Evolutionary conservation across 2,329 filamentous ascomycete genomes (phyloP).

Genomic region (Orbilia oligospora): DNA sequence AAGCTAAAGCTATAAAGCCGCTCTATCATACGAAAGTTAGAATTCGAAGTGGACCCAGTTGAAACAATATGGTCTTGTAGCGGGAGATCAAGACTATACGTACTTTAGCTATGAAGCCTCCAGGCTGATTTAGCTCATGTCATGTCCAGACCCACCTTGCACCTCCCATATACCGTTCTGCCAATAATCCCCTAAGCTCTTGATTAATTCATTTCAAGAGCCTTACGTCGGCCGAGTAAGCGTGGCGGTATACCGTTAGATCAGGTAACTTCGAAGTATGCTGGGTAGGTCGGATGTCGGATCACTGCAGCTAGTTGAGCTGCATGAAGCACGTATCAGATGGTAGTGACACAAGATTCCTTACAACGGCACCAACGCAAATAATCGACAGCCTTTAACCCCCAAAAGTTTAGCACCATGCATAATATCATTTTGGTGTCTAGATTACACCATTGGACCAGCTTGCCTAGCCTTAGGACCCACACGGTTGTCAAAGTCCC

Average conservation of each 20-base stretch:
- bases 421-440: too few species aligned
- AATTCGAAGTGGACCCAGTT: too few species aligned
- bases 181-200: not conserved
- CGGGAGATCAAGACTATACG: not conserved
- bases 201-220: not conserved
- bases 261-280: not conserved
- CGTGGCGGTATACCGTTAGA: not conserved
- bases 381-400: too few species aligned
- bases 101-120: not conserved
- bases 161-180: not conserved
- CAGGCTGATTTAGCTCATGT: not conserved
- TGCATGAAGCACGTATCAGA: not conserved
- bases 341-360: not conserved
- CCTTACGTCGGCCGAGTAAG: not conserved
- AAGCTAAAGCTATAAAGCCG: too few species aligned
- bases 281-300: not conserved
- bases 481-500: too few species aligned
- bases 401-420: not conserved
- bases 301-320: not conserved
- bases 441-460: too few species aligned
- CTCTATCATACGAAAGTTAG: not conserved
- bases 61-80: too few species aligned
- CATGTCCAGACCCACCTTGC: not conserved
- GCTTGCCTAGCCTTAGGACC: too few species aligned
- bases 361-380: not conserved